phyloP scores from a whole-genome alignment of 2,329 filamentous ascomycete genomes.

The Corynespora cassiicola region DNA sequence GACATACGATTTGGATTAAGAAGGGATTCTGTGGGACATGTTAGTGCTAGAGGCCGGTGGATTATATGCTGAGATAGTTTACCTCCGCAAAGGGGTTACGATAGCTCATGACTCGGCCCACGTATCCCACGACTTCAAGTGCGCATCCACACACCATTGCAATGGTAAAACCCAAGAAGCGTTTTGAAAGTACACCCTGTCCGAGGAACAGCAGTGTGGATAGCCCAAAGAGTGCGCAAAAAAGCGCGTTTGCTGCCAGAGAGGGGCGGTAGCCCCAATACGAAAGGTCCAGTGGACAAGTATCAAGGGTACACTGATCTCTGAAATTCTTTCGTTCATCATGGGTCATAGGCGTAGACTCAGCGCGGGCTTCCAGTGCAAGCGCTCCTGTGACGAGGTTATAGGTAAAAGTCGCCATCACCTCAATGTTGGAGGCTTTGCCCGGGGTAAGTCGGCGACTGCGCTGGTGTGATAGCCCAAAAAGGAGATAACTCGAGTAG shows the following conservation, averaged over 20 bases:
- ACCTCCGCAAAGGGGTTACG: slow-evolving; percentile 62
- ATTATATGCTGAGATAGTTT: not conserved
- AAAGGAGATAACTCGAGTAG: too few species aligned
- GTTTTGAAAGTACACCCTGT: slow-evolving; percentile 45
- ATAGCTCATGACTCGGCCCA: slow-evolving; percentile 64
- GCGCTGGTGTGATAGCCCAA: too few species aligned
- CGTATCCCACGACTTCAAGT: slow-evolving; percentile 68
- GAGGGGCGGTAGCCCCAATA: slow-evolving; percentile 55
- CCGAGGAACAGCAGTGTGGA: slow-evolving; percentile 46
- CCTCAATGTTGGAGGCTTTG: not conserved
- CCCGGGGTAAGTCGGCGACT: too few species aligned
- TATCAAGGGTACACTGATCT: slow-evolving; percentile 42
- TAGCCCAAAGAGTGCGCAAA: slow-evolving; percentile 52
- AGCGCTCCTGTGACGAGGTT: slow-evolving; percentile 5
- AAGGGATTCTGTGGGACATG: slow-evolving; percentile 59
- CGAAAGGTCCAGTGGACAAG: slow-evolving; percentile 47
- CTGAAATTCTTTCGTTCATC: slow-evolving; percentile 18
- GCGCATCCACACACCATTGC: slow-evolving; percentile 64
- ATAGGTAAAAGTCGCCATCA: slow-evolving; percentile 4
- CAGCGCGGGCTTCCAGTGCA: slow-evolving; percentile 9
- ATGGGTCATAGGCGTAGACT: not conserved
- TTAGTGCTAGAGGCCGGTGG: slow-evolving; percentile 7
- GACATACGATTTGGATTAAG: slow-evolving; percentile 70
- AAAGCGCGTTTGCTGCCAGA: slow-evolving; percentile 48
- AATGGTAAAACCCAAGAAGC: slow-evolving; percentile 51